phyloP scores from a whole-genome alignment of 2,329 filamentous ascomycete genomes.

The Cladosporium sphaerospermum region DNA sequence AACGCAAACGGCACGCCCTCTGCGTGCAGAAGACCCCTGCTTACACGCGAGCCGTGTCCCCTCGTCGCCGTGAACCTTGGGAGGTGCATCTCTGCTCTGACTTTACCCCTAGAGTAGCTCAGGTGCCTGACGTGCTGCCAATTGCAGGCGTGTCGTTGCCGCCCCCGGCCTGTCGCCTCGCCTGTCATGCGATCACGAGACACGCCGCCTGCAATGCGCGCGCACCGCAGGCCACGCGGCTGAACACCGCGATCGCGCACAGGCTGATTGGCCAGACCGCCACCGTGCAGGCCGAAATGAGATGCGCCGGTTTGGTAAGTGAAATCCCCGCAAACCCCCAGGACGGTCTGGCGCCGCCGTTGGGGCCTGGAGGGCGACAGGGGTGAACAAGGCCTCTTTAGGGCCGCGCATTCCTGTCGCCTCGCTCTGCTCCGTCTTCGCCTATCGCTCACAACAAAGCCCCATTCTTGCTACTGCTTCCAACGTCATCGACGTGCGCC shows the following conservation, averaged over 20 bases:
- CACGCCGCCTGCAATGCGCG: background rate
- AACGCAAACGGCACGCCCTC: no score
- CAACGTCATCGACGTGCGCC: conserved; percentile 10
- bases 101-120: no score
- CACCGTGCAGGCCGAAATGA: background rate
- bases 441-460: conserved; percentile 7
- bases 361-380: conserved; percentile 5
- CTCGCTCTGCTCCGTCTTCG: background rate
- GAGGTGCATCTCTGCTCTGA: background rate
- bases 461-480: background rate
- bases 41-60: no score
- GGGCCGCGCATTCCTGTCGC: conserved; percentile 5
- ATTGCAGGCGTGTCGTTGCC: no score
- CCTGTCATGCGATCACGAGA: conserved; percentile 1
- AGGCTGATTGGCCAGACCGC: conserved; percentile 1
- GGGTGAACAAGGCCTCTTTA: background rate
- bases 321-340: background rate
- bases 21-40: no score
- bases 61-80: background rate
- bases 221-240: conserved; percentile 4
- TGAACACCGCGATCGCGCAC: background rate
- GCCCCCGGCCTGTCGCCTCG: background rate
- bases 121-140: no score
- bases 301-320: background rate
- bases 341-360: background rate